Base-by-base conservation (phyloP, 768 basidiomycete genomes). In the Boletellus ananiceps region DNA sequence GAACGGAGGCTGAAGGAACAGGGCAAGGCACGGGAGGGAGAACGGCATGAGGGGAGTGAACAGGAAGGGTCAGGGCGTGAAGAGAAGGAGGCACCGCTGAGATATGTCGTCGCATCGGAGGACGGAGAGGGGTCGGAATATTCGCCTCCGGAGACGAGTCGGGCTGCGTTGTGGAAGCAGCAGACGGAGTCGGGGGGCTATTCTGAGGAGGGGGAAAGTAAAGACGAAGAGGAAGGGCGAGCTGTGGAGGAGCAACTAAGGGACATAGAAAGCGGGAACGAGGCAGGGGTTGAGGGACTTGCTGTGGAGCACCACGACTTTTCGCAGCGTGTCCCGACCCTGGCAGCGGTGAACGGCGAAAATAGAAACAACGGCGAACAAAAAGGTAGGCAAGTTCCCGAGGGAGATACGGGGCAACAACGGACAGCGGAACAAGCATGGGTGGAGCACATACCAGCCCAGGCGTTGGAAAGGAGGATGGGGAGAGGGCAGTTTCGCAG, bases 81-180 rank as follows among this genome's bases (percentile, higher is more conserved):
- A 13, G 31, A 6, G 15, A 25, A 25, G 1, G 41, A 8, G 41
- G 32, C 16, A 8, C 16, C 11, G 31, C 27, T 62, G 42, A 44
- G 44, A 39, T 57, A 57, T 13, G 57, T 52, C 38, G 39, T 38
- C 19, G 46, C 41, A 3, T 52, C 51, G 14, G 48, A 54, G 9
- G 59, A 53, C 7, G 59, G 48, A 4, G 55, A 49, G 9, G 51
- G 43, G 2, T 55, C 54, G 0, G 62, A 66, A 23, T 68, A 67
- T 53, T 52, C 34, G 16, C 67, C 65, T 2, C 64, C 65, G 0
- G 55, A 57, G 52, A 67, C 58, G 32, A 67, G 60, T 35, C 55
- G 54, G 33, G 62, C 64, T 15, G 62, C 64, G 21, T 37, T 50
- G 40, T 66, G 62, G 56, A 68, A 57, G 27, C 57, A 53, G 12